These are phyloP conservation scores for Lipomyces starkeyi DNA, from an alignment of 805 yeast species.

Conservation along the genomic window DNA sequence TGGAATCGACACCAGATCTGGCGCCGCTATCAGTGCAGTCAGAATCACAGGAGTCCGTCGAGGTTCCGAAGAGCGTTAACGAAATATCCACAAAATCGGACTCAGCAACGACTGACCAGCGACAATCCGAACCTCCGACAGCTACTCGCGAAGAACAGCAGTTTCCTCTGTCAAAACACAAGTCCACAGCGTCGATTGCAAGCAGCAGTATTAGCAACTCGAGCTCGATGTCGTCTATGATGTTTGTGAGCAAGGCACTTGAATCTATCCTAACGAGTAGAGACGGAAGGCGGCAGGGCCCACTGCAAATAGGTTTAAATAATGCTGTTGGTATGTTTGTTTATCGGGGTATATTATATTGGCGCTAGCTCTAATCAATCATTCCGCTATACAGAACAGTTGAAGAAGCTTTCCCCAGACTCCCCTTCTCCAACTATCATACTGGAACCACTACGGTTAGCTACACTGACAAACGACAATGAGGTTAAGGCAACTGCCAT, in stretches of 20 bases:
- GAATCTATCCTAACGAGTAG: slow-evolving; percentile 62
- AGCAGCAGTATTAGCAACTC: slow-evolving; percentile 4
- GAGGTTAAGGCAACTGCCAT: slow-evolving; percentile 75
- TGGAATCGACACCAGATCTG: not conserved
- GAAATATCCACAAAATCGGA: not conserved
- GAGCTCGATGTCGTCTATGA: slow-evolving; percentile 44
- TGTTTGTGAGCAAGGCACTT: slow-evolving; percentile 63
- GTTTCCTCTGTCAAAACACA: slow-evolving; percentile 2
- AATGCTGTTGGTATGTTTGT: slow-evolving; percentile 45
- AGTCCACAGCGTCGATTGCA: slow-evolving; percentile 10
- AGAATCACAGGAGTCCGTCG: not conserved
- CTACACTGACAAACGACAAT: slow-evolving; percentile 63
- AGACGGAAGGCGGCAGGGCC: slow-evolving; percentile 60
- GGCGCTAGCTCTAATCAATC: not conserved
- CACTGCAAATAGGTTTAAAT: slow-evolving; percentile 46
- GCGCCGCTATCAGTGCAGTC: not conserved
- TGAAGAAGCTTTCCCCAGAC: slow-evolving; percentile 41
- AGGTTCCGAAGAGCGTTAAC: not conserved
- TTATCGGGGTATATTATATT: not conserved
- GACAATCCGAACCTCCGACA: not conserved
- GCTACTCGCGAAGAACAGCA: not conserved
- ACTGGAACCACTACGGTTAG: slow-evolving; percentile 76
- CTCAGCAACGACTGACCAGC: slow-evolving; percentile 2
- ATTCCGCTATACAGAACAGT: slow-evolving; percentile 42
- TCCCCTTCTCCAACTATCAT: slow-evolving; percentile 58